Evolutionary conservation across 176 grass and related monocot genomes (phyloP), one percentile per base, ranked within the genome.

Genomic region (Juncus effusus): DNA sequence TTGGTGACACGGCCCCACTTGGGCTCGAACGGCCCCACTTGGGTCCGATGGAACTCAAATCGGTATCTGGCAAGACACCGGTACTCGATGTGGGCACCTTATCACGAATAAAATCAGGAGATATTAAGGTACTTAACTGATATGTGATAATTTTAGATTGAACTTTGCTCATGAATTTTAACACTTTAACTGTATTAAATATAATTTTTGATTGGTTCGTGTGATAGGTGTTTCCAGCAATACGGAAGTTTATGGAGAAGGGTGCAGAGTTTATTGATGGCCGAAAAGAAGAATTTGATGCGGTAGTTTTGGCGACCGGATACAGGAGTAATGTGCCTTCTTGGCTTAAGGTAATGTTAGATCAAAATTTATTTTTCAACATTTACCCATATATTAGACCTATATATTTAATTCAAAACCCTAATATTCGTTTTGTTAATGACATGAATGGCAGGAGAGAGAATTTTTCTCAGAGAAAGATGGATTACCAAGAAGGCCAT

Each of bases 61-160:
- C 41, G 4, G 50, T 86, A 3, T 84, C 40, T 0, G 93, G 93
- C 39, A 97, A 97, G 73, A 92, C 88, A 0, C 93, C 93, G 0
- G 93, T 97, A 6, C 88, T 97, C 3, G 93, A 97, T 55, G 93
- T 92, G 0, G 93, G 93, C n/a, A 82, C 93, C 2, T 62, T 97
- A 13, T 39, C 72, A 2, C 88, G 77, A 60, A 97, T 97, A 38
- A 97, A 86, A 57, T 86, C 93, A 5, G 88, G 88, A 45, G 58
- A 86, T 57, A 82, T 97, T n/a, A 65, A 82, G 76, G 93, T 97
- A 45, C 54, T 11, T 62, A 9, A 59, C 13, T 44, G 4, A 6
- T 0, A 9, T 11, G 13, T 16, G 50, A 58, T 74, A 71, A 40
- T 40, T 10, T 16, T 13, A 7, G 0, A n/a, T 44, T 38, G 56